Evolutionary conservation across 108 stramenopile species (phyloP).

Genomic region (Pseudonitzschia pungens): DNA sequence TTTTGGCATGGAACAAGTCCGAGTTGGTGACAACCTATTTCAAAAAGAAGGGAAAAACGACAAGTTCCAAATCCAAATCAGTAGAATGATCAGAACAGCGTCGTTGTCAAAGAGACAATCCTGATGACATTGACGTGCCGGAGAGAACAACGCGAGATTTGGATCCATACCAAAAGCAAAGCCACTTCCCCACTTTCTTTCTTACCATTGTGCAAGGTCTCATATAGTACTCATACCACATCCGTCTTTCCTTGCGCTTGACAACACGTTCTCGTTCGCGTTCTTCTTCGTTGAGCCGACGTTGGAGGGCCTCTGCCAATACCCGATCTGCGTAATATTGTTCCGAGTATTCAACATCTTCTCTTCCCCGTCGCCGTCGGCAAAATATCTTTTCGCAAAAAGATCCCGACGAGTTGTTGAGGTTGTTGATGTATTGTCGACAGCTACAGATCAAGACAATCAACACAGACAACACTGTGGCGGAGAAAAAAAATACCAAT

Average conservation of each 20-base stretch:
- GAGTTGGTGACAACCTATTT: neutral
- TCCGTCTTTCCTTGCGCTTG: constrained; percentile 38
- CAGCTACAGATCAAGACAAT: constrained; percentile 2
- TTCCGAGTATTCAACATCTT: neutral
- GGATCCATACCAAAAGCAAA: neutral
- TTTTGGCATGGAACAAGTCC: neutral
- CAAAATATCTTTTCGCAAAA: too few species aligned
- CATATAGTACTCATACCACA: constrained; percentile 43
- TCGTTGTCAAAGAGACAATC: too few species aligned
- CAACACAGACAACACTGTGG: neutral
- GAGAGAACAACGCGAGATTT: neutral
- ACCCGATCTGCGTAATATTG: constrained; percentile 19
- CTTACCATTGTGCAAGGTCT: constrained; percentile 43
- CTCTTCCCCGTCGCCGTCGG: neutral
- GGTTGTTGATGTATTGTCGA: neutral
- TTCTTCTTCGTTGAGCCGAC: constrained; percentile 24
- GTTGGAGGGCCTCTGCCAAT: constrained; percentile 25
- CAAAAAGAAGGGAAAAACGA: neutral
- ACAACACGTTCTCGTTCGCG: constrained; percentile 17
- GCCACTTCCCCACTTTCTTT: neutral
- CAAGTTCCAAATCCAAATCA: neutral
- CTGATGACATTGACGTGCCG: neutral
- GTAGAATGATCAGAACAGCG: neutral
- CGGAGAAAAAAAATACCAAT: neutral
- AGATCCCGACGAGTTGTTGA: neutral